Evolutionary conservation across 31 red algal genomes (phyloP).

Genomic region (Pterothamnion heteromorphum): DNA sequence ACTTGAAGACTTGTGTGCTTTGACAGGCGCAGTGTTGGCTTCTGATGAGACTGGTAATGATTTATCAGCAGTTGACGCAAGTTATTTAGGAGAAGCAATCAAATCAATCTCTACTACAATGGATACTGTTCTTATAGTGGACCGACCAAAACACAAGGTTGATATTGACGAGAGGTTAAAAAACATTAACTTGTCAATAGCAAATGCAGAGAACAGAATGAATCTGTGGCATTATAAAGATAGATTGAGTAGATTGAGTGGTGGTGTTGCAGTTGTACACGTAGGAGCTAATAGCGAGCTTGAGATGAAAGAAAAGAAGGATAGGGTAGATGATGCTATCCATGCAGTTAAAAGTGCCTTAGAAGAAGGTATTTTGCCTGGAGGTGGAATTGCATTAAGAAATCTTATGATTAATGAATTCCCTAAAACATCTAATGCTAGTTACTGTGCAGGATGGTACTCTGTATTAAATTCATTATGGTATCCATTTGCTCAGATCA

Average conservation of each 20-base stretch:
- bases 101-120: conserved; percentile 53
- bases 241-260: conserved; percentile 59
- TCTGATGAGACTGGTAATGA: conserved; percentile 53
- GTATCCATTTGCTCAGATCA: conserved; percentile 54
- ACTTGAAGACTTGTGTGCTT: conserved; percentile 63
- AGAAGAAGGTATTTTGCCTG: conserved; percentile 76
- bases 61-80: conserved; percentile 41
- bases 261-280: conserved; percentile 74
- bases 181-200: conserved; percentile 63
- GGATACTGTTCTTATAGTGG: conserved; percentile 52
- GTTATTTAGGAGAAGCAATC: conserved; percentile 57
- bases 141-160: conserved; percentile 35
- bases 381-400: conserved; percentile 60
- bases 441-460: conserved; percentile 38
- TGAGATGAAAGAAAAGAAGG: conserved; percentile 84
- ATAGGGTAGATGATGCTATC: conserved; percentile 70
- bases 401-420: conserved; percentile 2
- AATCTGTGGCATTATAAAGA: conserved; percentile 66
- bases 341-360: conserved; percentile 63
- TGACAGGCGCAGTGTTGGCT: conserved; percentile 53
- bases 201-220: conserved; percentile 41
- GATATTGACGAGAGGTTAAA: conserved; percentile 55
- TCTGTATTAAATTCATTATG: background rate
- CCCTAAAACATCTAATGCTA: conserved; percentile 46
- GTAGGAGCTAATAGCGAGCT: conserved; percentile 76